Base-by-base conservation (phyloP, 768 basidiomycete species). In the Sistotremastrum niveocremeum region DNA sequence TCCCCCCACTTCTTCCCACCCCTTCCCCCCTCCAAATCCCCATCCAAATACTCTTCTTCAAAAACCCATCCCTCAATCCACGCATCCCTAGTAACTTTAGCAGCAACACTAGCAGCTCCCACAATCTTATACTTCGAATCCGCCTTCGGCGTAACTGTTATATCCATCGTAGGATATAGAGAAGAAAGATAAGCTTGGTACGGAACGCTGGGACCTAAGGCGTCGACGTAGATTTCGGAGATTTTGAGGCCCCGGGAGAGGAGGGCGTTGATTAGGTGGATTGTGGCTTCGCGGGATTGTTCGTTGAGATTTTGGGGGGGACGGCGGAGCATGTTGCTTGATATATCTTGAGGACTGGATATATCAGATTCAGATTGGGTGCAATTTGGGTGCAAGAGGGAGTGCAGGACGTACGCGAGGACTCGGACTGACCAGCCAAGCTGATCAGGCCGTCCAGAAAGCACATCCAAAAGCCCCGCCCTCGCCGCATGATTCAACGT, bases 51-150 rank as follows among this genome's bases (percentile, higher is more conserved):
- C 32, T 63, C 67, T 56, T 88, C 86, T 60, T 85, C 77, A 52
- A 81, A 93, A 7, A 69, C 57, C 94, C 94, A 98, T 3, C 72
- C 71, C 49, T 93, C 82, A 12, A 97, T 69, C 62, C 89, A 90
- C 5, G 82, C 78, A 56, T 98, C 94, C 46, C 94, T 71, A 1
- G 93, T 97, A 30, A 94, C 91, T 64, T 99, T 99, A 2, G 95
- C 95, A 2, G 90, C 90, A n/a, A 98, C 88, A 59, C 87, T 90
- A 2, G 94, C 95, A 5, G 95, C 95, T 20, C 89, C 84, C 49
- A 99, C 95, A 49, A 99, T 93, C 57, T 91, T 95, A 72, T 77
- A 99, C 50, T 86, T 79, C n/a, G 81, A 80, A 57, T 99, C 95
- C 10, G 95, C 95, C 62, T 99, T 97, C 30, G 79, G 76, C 7